phyloP scores from a whole-genome alignment of 2,329 filamentous ascomycete genomes.

The Seiridium unicorne region DNA sequence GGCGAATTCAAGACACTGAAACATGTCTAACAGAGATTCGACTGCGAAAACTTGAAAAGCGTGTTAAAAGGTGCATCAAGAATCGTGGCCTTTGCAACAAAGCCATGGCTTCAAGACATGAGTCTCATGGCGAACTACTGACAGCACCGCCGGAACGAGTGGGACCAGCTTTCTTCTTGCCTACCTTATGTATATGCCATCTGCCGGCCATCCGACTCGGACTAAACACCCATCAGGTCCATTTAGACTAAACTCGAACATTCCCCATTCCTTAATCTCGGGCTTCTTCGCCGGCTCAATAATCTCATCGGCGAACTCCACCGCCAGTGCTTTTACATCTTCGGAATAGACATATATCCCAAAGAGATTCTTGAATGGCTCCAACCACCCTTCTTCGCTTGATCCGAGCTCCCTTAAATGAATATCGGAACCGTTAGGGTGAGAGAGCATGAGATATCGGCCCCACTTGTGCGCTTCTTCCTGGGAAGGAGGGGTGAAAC shows the following conservation, averaged over 20 bases:
- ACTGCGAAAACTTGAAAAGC: no score
- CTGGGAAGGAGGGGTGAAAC: background rate
- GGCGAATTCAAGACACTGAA: no score
- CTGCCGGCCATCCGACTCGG: slow-evolving; percentile 1
- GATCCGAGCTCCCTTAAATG: background rate
- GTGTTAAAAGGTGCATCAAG: no score
- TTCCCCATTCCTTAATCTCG: slow-evolving; percentile 4
- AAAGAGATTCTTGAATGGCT: background rate
- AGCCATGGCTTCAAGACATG: no score
- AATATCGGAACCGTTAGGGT: slow-evolving; percentile 5
- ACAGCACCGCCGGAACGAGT: no score
- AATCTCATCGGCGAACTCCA: slow-evolving; percentile 2
- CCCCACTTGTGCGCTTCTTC: background rate
- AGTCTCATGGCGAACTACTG: no score
- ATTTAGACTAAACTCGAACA: slow-evolving; percentile 5
- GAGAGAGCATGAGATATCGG: background rate
- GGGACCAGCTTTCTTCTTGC: background rate
- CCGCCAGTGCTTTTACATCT: background rate
- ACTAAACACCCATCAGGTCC: slow-evolving; percentile 5
- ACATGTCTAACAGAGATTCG: no score
- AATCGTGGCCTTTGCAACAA: no score
- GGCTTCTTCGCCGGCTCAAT: slow-evolving; percentile 1
- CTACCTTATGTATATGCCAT: background rate
- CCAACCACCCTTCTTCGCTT: background rate
- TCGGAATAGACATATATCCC: slow-evolving; percentile 3